Percentiles rank a stretch among this genome's conserved stretches.
phyloP scores from a whole-genome alignment of 176 grass and related monocot species.

The Carex pumila region DNA sequence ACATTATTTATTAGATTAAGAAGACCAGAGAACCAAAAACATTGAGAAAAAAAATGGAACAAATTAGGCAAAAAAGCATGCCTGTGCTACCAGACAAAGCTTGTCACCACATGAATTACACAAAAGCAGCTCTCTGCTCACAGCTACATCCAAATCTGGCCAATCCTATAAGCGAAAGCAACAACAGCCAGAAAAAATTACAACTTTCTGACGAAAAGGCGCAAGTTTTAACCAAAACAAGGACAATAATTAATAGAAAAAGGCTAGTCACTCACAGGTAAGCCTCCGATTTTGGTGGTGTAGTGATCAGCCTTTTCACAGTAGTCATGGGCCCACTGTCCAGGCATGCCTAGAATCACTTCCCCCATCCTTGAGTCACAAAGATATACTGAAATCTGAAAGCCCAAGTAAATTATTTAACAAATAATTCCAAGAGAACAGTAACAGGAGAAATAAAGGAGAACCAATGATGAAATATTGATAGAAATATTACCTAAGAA shows the following conservation, averaged over 20 bases:
- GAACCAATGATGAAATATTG: too few species aligned
- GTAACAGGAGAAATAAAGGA: too few species aligned
- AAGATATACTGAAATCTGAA: background rate
- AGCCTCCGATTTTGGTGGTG: slow-evolving; percentile 89
- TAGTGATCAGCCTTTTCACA: slow-evolving; percentile 83
- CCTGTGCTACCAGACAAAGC: slow-evolving; percentile 76
- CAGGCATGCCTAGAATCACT: slow-evolving; percentile 61
- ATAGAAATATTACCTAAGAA: background rate
- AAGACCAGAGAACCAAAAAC: background rate
- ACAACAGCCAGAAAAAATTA: slow-evolving; percentile 4
- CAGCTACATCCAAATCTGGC: slow-evolving; percentile 33
- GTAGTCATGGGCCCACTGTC: slow-evolving; percentile 69
- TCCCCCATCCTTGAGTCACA: slow-evolving; percentile 34
- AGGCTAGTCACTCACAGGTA: slow-evolving; percentile 30
- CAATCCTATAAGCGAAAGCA: slow-evolving; percentile 47
- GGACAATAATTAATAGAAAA: background rate
- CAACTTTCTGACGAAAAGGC: background rate
- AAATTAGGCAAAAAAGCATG: slow-evolving; percentile 24
- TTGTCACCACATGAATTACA: slow-evolving; percentile 59
- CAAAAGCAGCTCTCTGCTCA: slow-evolving; percentile 31
- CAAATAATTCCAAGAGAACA: background rate
- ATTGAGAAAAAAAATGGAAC: background rate
- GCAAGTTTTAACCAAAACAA: background rate
- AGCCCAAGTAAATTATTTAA: background rate
- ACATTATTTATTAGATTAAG: background rate